Conservation (phyloP, 768 basidiomycete species). For the Termitomyces sp. region DNA sequence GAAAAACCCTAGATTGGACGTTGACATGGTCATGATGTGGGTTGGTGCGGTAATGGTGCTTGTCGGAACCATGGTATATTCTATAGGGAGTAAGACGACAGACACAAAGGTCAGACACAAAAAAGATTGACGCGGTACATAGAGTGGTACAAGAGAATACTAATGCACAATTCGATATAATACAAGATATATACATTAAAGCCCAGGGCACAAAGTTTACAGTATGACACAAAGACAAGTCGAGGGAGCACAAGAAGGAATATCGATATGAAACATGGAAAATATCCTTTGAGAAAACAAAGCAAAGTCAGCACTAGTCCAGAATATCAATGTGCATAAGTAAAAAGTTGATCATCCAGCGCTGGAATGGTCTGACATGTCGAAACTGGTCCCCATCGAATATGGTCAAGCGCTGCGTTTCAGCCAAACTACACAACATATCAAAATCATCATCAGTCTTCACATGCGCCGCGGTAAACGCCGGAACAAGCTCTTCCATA, state of each 20-base stretch:
- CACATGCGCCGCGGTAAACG: not conserved
- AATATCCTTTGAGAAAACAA: not conserved
- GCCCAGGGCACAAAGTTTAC: too few relatives aligned
- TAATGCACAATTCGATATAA: not conserved
- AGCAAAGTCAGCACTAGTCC: not conserved
- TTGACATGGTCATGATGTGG: conserved; percentile 54
- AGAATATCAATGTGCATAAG: not conserved
- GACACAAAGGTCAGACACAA: conserved; percentile 18
- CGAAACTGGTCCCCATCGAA: not conserved
- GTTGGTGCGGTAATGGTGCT: conserved; percentile 63
- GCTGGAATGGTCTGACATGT: not conserved
- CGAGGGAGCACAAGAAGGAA: not conserved
- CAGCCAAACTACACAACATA: not conserved
- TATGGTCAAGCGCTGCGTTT: not conserved
- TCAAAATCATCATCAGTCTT: not conserved
- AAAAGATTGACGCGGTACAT: not conserved
- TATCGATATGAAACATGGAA: not conserved
- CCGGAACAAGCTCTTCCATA: not conserved
- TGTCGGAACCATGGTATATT: conserved; percentile 66
- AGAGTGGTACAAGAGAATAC: not conserved
- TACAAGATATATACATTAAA: not conserved
- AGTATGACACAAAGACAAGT: not conserved
- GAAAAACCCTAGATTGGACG: conserved; percentile 20
- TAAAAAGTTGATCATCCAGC: not conserved
- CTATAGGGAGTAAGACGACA: conserved; percentile 30